Conservation (phyloP, 1,139 yeast species). For the Candida sp. region DNA sequence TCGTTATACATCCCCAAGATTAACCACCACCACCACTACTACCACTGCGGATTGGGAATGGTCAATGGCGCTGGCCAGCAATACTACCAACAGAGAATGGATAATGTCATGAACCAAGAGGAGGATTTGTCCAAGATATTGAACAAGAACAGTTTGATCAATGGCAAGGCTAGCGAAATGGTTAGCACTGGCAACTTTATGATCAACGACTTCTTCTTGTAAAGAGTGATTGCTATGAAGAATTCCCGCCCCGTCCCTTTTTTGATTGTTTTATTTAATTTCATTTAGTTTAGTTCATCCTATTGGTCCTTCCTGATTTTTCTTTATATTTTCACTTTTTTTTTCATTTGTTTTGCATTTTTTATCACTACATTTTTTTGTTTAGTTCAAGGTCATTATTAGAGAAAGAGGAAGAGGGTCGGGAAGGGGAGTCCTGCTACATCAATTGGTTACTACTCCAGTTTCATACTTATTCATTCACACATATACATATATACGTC, state of each 20-base stretch:
- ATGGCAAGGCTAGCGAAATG: constrained; percentile 61
- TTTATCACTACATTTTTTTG: too few species aligned
- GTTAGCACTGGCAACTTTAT: constrained; percentile 53
- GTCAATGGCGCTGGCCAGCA: constrained; percentile 33
- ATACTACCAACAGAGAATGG: neutral
- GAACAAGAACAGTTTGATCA: constrained; percentile 48
- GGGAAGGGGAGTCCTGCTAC: too few species aligned
- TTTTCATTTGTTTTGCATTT: neutral
- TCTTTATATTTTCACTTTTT: neutral
- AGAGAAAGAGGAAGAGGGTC: too few species aligned
- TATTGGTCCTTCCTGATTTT: too few species aligned
- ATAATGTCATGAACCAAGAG: constrained; percentile 18
- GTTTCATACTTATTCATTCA: too few species aligned
- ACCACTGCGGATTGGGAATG: constrained; percentile 26
- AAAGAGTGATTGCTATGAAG: constrained; percentile 8
- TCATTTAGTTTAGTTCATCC: too few species aligned
- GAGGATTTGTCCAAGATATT: constrained; percentile 37
- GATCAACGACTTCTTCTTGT: constrained; percentile 52
- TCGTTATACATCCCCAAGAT: constrained; percentile 29
- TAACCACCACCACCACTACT: constrained; percentile 37
- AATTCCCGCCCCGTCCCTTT: neutral
- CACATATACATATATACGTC: too few species aligned
- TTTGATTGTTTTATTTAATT: neutral
- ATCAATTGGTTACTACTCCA: neutral
- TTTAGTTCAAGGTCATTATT: neutral